Base-by-base conservation (phyloP, 306 rosid genomes). In the Macrotyloma uniflorum region DNA sequence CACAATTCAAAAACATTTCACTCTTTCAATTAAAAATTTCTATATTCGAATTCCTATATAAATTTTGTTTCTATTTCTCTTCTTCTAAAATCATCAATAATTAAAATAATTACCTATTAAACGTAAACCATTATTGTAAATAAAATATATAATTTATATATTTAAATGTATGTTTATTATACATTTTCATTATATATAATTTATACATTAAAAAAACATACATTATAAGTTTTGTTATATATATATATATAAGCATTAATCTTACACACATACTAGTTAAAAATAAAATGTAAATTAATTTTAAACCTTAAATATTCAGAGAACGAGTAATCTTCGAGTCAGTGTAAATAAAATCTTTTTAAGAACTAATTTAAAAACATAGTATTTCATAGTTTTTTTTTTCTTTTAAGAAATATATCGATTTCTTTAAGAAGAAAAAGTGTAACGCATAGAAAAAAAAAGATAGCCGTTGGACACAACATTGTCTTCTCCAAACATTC, bases 401-500 rank as follows among this genome's bases (percentile, higher is more conserved):
- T 43, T 26, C 28, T 26, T 26, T 11, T 2, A 42, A 42, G 1
- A 12, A 42, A 42, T 42, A 3, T 14, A 45, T 18, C 0, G 19
- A 51, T 53, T 20, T 53, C 28, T 54, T 58, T 2, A 8, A 38
- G 19, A 1, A 1, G 10, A 24, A 11, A 0, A 26, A 13, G 0
- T 24, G 65, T 26, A 58, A 58, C 38, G 36, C 38, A 5, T 5
- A 11, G 38, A 45, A 14, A 45, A 23, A 45, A 23, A 23, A 67
- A 67, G n/a, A 43, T 45, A 68, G 74, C 74, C 74, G 74, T 68
- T 68, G 58, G 53, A 16, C 8, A 22, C 57, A 18, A 16, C 43
- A 10, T 7, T 0, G 24, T 5, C 43, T 43, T 43, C 51, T 65
- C 35, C 16, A 4, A 23, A 68, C 8, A 6, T 22, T 67, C 38